Evolutionary conservation across 768 basidiomycete genomes (phyloP), one percentile per base, ranked within the genome.

Genomic region (Kondoa malvinella): DNA sequence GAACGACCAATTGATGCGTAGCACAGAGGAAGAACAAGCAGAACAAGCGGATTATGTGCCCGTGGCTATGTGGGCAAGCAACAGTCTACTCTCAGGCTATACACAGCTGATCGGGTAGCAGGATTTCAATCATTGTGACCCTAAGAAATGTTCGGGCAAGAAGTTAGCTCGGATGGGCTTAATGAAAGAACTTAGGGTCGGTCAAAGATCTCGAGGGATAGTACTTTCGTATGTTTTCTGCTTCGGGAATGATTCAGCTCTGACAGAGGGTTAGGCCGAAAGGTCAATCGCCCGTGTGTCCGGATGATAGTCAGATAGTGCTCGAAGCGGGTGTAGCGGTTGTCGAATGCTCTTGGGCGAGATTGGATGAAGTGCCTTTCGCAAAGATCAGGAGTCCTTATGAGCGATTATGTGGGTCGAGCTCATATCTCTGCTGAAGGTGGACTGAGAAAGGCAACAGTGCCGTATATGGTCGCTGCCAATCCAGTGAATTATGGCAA

Each of bases 91-190:
- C 67, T 69, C 27, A 17, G 33, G 34, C 57, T 17, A 25, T 33
- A 26, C 50, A 34, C 12, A 2, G 29, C 72, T 67, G 59, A 67
- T 34, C 34, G 29, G n/a, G 30, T n/a, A 67, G 57, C 67, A 94
- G 92, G 94, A 99, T 76, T 96, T 99, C 78, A 87, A 88, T 76
- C 95, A 99, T 76, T 99, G 95, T 75, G 94, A 99, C 76, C 92
- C 94, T 0, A 85, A 86, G 60, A 80, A 84, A 66, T 88, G 86
- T 72, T 85, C 84, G 2, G 95, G 95, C 2, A 96, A 95, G 80
- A 92, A 89, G 75, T 83, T 99, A 3, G 81, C 89, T 1, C 81
- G 95, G 8, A 81, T 90, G 21, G 88, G 89, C 1, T 78, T 99
- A 27, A 87, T 96, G 75, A 85, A 82, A 69, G 85, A 89, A 66